Percentiles rank a stretch among this genome's conserved stretches.
These are phyloP conservation scores for Russula olivacea DNA, from an alignment of 768 basidiomycete species.

Conservation along the genomic window DNA sequence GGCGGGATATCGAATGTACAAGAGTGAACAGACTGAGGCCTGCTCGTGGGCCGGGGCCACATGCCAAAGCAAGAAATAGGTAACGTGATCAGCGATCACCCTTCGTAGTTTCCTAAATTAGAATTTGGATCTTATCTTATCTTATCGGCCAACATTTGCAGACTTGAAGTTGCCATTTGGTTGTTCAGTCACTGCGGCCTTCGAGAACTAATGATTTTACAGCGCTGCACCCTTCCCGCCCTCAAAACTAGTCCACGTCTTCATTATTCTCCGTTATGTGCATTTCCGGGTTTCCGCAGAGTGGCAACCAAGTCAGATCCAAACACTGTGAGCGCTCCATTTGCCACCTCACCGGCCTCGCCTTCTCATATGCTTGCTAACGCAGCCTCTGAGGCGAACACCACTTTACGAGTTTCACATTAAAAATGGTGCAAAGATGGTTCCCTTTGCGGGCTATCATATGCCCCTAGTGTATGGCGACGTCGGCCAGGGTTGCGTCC, in stretches of 20 bases:
- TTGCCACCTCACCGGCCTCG: background rate
- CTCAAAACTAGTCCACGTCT: background rate
- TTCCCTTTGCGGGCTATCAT: conserved; percentile 89
- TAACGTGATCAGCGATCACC: too few species aligned
- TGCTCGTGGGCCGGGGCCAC: too few species aligned
- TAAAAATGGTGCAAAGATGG: conserved; percentile 83
- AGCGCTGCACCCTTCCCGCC: background rate
- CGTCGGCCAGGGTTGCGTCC: conserved; percentile 64
- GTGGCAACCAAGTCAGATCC: conserved; percentile 6
- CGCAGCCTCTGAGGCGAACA: conserved; percentile 47
- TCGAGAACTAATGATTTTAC: background rate
- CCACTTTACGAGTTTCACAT: conserved; percentile 87
- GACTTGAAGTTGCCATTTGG: too few species aligned
- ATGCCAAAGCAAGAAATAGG: too few species aligned
- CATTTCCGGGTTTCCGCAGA: background rate
- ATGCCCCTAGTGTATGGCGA: conserved; percentile 90
- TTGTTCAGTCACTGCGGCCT: too few species aligned
- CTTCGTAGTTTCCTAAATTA: too few species aligned
- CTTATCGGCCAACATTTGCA: background rate
- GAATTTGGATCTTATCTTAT: background rate
- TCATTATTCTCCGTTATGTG: background rate
- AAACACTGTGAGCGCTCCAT: background rate
- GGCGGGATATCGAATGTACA: too few species aligned
- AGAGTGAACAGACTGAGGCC: too few species aligned
- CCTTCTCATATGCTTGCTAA: background rate